A percentile compares a stretch with the other conserved stretches of the same genome.
These are phyloP conservation scores for Actinidia arguta DNA, from an alignment of 179 eudicot genomes.

Conservation along the genomic window DNA sequence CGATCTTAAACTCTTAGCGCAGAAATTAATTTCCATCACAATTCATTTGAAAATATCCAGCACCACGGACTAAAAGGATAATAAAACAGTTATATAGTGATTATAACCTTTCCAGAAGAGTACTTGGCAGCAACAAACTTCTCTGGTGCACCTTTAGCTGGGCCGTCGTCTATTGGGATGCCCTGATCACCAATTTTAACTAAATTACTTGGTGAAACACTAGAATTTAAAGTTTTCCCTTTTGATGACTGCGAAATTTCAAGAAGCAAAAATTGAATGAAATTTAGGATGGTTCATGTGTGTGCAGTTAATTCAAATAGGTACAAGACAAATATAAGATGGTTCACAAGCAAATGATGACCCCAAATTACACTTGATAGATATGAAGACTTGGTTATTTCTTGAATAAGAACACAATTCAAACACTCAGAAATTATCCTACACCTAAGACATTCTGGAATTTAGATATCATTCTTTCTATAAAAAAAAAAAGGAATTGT, in stretches of 20 bases:
- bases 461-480: not conserved
- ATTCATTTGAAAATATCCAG: not conserved
- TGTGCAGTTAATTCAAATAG: not conserved
- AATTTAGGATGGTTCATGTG: not conserved
- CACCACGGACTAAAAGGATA: not conserved
- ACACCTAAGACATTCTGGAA: not conserved
- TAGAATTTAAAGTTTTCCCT: conserved; percentile 9
- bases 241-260: not conserved
- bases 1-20: conserved; percentile 25
- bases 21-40: not conserved
- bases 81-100: conserved; percentile 9
- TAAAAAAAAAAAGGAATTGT: not conserved
- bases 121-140: conserved; percentile 93
- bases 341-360: too few species aligned
- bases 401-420: not conserved
- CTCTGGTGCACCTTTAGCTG: conserved; percentile 57
- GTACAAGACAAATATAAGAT: not conserved
- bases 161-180: conserved; percentile 61
- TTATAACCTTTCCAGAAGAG: conserved; percentile 79
- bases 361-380: too few species aligned
- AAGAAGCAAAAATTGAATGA: not conserved
- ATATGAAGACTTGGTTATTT: not conserved
- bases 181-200: conserved; percentile 57
- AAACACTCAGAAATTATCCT: not conserved
- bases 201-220: not conserved